Evolutionary conservation across 192 early-diverging fungal species (phyloP).

Genomic region (Tieghemiomyces parasiticus): DNA sequence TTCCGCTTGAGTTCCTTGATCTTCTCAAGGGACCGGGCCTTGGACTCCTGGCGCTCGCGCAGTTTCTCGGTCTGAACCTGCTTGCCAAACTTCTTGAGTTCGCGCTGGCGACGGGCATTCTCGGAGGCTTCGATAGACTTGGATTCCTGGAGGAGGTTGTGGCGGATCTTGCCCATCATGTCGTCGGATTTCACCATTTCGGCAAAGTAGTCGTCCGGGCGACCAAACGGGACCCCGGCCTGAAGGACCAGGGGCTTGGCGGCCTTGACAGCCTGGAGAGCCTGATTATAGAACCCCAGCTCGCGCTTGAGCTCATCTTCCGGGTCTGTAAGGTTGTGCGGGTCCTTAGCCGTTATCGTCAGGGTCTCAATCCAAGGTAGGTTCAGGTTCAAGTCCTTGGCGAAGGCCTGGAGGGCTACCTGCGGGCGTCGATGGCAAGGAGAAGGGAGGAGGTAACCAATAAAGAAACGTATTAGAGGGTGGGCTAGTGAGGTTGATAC

Average conservation of each 20-base stretch:
- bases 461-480: not conserved
- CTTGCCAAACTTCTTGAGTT: constrained; percentile 94
- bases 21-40: constrained; percentile 81
- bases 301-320: constrained; percentile 88
- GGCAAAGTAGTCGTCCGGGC: constrained; percentile 94
- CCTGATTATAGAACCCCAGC: constrained; percentile 87
- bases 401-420: not conserved
- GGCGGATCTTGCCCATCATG: constrained; percentile 83
- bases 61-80: constrained; percentile 91
- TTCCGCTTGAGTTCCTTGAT: constrained; percentile 81
- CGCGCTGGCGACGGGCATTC: constrained; percentile 71
- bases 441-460: not conserved
- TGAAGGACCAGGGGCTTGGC: constrained; percentile 46
- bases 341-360: constrained; percentile 17
- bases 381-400: not conserved
- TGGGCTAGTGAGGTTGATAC: too few relatives aligned
- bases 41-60: constrained; percentile 70
- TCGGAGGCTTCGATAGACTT: constrained; percentile 66
- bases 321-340: constrained; percentile 25
- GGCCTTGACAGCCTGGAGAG: constrained; percentile 53
- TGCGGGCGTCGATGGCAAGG: not conserved
- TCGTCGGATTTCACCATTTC: constrained; percentile 97
- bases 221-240: constrained; percentile 53
- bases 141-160: constrained; percentile 71
- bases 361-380: constrained; percentile 34